A percentile compares a stretch with the other conserved stretches of the same genome.
Conservation (phyloP, 2,329 filamentous ascomycete genomes). For the Alternaria ventricosa region DNA sequence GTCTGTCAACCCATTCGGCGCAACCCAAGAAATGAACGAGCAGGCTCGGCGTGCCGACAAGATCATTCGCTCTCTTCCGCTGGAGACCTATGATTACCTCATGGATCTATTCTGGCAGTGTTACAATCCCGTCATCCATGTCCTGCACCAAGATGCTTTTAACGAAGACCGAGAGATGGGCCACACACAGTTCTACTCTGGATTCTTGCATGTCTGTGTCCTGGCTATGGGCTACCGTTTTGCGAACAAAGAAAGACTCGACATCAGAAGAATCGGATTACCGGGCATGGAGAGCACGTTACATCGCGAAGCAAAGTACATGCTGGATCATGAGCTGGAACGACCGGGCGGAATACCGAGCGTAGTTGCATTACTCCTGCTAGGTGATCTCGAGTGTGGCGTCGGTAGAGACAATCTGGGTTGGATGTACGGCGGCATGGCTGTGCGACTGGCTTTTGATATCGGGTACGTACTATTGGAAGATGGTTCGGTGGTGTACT, state of each 20-base stretch:
- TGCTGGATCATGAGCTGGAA: constrained; percentile 62
- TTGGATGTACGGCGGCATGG: constrained; percentile 61
- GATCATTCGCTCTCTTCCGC: constrained; percentile 55
- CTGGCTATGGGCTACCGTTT: constrained; percentile 61
- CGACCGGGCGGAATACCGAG: constrained; percentile 60
- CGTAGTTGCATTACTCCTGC: constrained; percentile 59
- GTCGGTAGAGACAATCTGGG: constrained; percentile 62
- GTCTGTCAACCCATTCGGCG: constrained; percentile 43
- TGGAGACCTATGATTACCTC: constrained; percentile 60
- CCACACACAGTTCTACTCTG: constrained; percentile 58
- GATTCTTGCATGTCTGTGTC: constrained; percentile 60
- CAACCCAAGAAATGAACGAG: constrained; percentile 52
- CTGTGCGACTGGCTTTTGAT: constrained; percentile 32
- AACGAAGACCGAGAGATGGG: constrained; percentile 56
- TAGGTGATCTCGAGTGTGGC: constrained; percentile 62
- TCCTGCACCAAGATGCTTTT: constrained; percentile 60
- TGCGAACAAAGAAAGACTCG: constrained; percentile 57
- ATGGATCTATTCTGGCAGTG: constrained; percentile 60
- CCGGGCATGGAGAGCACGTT: constrained; percentile 59
- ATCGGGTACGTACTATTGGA: constrained; percentile 28
- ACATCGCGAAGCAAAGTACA: constrained; percentile 61
- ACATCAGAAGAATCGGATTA: constrained; percentile 57
- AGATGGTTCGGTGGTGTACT: neutral
- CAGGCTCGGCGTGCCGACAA: constrained; percentile 57
- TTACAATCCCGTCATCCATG: constrained; percentile 59